Evolutionary conservation across 345 rosid genomes (phyloP).

Genomic region (Mallotus nudiflorus): DNA sequence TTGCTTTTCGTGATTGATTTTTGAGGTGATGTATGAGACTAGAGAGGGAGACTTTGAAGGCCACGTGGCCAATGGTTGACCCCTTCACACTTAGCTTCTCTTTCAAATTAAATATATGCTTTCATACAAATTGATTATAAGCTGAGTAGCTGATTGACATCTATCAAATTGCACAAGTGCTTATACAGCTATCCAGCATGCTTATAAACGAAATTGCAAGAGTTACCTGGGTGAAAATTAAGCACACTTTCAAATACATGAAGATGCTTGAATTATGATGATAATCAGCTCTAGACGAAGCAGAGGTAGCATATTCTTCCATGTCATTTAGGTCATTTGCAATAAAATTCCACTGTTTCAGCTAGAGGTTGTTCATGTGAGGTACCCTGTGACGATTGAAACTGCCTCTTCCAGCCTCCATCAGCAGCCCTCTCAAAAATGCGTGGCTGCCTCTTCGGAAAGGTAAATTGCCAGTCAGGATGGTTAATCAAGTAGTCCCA

Average conservation of each 20-base stretch:
- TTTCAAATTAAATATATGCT: neutral
- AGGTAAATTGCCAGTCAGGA: constrained; percentile 64
- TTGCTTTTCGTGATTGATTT: neutral
- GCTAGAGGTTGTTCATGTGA: constrained; percentile 2
- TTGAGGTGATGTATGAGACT: neutral
- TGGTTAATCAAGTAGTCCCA: constrained; percentile 57
- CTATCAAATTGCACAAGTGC: neutral
- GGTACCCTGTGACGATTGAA: neutral
- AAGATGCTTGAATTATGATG: neutral
- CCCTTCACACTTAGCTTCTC: neutral
- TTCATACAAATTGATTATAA: too few species aligned
- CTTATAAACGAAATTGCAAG: neutral
- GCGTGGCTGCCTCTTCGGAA: constrained; percentile 60
- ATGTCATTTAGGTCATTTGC: neutral
- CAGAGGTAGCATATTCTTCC: neutral
- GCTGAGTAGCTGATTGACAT: neutral
- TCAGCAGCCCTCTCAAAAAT: constrained; percentile 53
- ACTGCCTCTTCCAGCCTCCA: constrained; percentile 59
- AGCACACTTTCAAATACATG: neutral
- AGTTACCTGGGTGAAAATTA: neutral
- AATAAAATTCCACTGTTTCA: neutral
- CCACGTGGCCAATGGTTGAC: neutral
- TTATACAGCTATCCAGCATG: neutral
- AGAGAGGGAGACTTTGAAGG: neutral
- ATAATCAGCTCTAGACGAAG: neutral